These are phyloP conservation scores for Cerrena zonata DNA, from an alignment of 1,284 basidiomycete genomes.

Conservation along the genomic window DNA sequence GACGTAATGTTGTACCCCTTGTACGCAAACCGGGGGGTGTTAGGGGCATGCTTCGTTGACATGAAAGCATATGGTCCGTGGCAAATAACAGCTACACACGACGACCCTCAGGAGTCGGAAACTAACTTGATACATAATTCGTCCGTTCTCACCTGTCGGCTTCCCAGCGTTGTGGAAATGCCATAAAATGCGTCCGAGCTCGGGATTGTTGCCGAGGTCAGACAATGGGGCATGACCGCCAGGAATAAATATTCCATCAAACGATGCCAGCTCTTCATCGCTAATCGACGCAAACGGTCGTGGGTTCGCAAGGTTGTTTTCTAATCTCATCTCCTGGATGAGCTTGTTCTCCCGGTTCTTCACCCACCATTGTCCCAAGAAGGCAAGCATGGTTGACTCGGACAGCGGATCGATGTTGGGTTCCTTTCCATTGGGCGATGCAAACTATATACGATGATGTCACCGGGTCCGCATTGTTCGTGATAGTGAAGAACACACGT, in stretches of 20 bases:
- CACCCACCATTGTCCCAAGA: constrained; percentile 21
- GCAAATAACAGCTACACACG: constrained; percentile 19
- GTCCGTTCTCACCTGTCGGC: constrained; percentile 20
- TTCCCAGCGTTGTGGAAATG: constrained; percentile 22
- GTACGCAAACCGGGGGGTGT: constrained; percentile 24
- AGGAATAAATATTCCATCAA: constrained; percentile 24
- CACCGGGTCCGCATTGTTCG: background rate
- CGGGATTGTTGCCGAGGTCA: constrained; percentile 23
- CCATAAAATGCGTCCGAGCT: constrained; percentile 22
- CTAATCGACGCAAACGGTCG: constrained; percentile 21
- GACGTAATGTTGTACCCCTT: constrained; percentile 26
- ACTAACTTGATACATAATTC: background rate
- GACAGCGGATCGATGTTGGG: constrained; percentile 22
- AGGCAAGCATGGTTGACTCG: constrained; percentile 18
- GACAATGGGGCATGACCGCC: constrained; percentile 24
- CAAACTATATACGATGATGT: constrained; percentile 1
- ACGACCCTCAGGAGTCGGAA: background rate
- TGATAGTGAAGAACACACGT: constrained; percentile 12
- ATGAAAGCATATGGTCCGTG: constrained; percentile 25
- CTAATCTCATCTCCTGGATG: constrained; percentile 17
- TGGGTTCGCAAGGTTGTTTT: constrained; percentile 19
- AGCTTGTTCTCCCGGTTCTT: constrained; percentile 20
- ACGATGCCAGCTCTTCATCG: constrained; percentile 20
- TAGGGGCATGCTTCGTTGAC: constrained; percentile 23
- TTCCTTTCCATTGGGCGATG: constrained; percentile 13